Evolutionary conservation across 2,329 filamentous ascomycete genomes (phyloP).

Genomic region (Pseudodiploospora longispora): DNA sequence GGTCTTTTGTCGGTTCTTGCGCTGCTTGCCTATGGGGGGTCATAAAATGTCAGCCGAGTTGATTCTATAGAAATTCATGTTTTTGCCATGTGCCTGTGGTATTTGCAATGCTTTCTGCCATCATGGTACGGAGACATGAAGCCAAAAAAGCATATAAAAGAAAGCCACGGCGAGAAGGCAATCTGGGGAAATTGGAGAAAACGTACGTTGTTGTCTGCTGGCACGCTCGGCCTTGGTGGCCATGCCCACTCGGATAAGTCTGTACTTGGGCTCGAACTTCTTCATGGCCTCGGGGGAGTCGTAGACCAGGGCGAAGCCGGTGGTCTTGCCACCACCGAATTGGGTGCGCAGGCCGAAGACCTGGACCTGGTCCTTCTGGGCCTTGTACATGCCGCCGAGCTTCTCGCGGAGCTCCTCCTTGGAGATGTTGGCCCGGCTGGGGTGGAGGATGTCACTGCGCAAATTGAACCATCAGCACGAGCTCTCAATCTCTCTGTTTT

Average conservation of each 20-base stretch:
- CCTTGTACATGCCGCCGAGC: conserved; percentile 95
- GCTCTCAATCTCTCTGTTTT: background rate
- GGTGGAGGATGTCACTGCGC: conserved; percentile 95
- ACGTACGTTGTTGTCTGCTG: conserved; percentile 98
- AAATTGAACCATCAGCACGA: conserved; percentile 10
- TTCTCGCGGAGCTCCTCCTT: conserved; percentile 97
- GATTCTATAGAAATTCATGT: background rate
- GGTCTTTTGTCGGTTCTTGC: conserved; percentile 99
- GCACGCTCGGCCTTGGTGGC: conserved; percentile 95
- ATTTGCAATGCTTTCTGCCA: too few species aligned
- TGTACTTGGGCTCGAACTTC: conserved; percentile 99
- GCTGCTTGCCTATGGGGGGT: conserved; percentile 80
- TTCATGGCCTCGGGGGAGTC: conserved; percentile 97
- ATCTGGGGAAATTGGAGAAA: conserved; percentile 2
- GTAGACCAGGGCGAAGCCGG: conserved; percentile 97
- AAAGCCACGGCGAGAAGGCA: background rate
- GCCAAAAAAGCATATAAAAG: background rate
- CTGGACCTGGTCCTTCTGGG: conserved; percentile 92
- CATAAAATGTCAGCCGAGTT: conserved; percentile 13
- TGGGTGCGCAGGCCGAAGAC: conserved; percentile 98
- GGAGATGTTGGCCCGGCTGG: conserved; percentile 95
- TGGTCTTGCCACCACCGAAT: conserved; percentile 99
- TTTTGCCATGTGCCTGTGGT: too few species aligned
- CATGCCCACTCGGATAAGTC: conserved; percentile 86
- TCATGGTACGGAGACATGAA: too few species aligned